These are phyloP conservation scores for Eremothecium gossypii DNA, from an alignment of 1,139 yeast species.

Conservation along the genomic window DNA sequence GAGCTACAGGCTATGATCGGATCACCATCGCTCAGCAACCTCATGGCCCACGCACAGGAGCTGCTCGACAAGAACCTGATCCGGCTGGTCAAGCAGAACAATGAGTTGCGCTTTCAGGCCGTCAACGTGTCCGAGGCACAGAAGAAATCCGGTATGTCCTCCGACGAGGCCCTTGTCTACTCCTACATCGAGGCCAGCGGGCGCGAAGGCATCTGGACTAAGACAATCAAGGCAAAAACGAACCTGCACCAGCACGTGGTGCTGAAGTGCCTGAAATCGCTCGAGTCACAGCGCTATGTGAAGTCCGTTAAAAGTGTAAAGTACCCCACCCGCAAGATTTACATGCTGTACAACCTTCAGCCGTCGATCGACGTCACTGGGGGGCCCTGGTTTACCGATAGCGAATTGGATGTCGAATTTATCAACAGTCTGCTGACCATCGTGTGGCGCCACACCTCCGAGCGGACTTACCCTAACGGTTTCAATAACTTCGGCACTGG, in stretches of 20 bases:
- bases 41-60: conserved; percentile 57
- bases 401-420: conserved; percentile 89
- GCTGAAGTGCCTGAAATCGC: conserved; percentile 67
- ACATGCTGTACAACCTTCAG: conserved; percentile 86
- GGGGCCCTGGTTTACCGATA: conserved; percentile 98
- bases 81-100: conserved; percentile 57
- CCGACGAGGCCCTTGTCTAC: conserved; percentile 88
- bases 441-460: conserved; percentile 78
- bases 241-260: conserved; percentile 92
- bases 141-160: conserved; percentile 63
- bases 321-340: conserved; percentile 92
- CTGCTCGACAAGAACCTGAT: conserved; percentile 56
- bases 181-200: conserved; percentile 88
- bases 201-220: conserved; percentile 95
- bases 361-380: conserved; percentile 96
- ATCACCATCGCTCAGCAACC: conserved; percentile 33
- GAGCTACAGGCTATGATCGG: conserved; percentile 45
- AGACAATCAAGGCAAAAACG: conserved; percentile 82
- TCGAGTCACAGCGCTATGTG: conserved; percentile 78
- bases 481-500: conserved; percentile 33
- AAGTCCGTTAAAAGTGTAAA: conserved; percentile 88
- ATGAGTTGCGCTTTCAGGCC: conserved; percentile 64
- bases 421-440: conserved; percentile 76
- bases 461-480: conserved; percentile 66
- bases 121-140: conserved; percentile 57